Base-by-base conservation (phyloP, 2,329 filamentous ascomycete genomes). In the Colletotrichum simmondsii region DNA sequence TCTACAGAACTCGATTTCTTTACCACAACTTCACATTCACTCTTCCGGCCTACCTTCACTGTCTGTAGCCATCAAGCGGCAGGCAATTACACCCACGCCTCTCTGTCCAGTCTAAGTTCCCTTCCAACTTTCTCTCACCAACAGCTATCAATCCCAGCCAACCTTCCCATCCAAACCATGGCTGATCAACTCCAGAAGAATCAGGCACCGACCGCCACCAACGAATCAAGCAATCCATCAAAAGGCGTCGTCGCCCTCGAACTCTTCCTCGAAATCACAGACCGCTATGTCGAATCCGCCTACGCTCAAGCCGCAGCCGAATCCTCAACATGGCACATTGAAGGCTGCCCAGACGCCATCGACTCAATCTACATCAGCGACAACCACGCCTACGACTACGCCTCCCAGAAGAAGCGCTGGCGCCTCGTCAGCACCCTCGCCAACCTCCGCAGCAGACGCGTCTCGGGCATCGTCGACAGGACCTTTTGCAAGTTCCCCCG, bases 41-140 rank as follows among this genome's bases (percentile, higher is more conserved):
- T 49, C 7, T 19, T 49, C 7, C 16, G 1, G 42, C 19, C 37
- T 42, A 5, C 3, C 19, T 49, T 10, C 0, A n/a, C 3, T 49
- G 0, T n/a, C 42, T 4, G 3, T 4, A 49, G 42, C 14, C 6
- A 10, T 7, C 42, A n/a, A n/a, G 7, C 16, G 0, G 6, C 3
- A 49, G 7, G 8, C 19, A 49, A 5, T n/a, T 8, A 3, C 42
- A 8, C 8, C 42, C 16, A n/a, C 42, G 19, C 1, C 6, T 8
- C 5, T n/a, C 19, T 49, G 7, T 49, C 19, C 42, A 49, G 42
- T n/a, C 42, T 49, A n/a, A 11, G 19, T 49, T 49, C 3, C 5
- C 1, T 11, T n/a, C 42, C 19, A 8, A 10, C 16, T n/a, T 49
- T 49, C 42, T n/a, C 8, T 10, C 3, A 49, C 1, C 7, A n/a